Conservation (phyloP, 805 yeast genomes). For the Cyberlindnera nakhonratchasimensis region DNA sequence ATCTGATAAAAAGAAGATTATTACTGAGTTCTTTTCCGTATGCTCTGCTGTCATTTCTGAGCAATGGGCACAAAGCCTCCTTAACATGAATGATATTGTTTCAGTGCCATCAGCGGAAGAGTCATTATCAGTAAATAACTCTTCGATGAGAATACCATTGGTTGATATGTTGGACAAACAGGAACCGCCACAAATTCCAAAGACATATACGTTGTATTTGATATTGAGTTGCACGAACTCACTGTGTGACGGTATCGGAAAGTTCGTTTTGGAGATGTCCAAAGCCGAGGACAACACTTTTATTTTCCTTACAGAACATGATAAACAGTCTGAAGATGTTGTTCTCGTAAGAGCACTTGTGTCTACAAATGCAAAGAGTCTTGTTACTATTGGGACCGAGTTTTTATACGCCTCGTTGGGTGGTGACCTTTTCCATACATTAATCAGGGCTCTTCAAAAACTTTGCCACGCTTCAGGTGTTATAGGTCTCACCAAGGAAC, state of each 20-base stretch:
- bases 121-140: conserved; percentile 39
- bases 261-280: conserved; percentile 44
- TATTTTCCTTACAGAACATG: conserved; percentile 16
- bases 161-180: conserved; percentile 78
- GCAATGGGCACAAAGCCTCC: conserved; percentile 27
- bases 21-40: conserved; percentile 50
- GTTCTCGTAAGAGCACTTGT: conserved; percentile 27
- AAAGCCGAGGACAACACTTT: conserved; percentile 15
- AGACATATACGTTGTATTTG: conserved; percentile 57
- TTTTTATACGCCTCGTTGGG: conserved; percentile 68
- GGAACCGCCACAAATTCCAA: conserved; percentile 70
- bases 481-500: conserved; percentile 48
- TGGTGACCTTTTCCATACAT: conserved; percentile 59
- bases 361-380: conserved; percentile 33
- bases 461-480: conserved; percentile 81
- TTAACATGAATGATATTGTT: conserved; percentile 35
- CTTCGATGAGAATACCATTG: conserved; percentile 50
- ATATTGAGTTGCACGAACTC: conserved; percentile 49
- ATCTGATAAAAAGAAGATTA: conserved; percentile 55
- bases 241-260: conserved; percentile 67
- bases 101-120: conserved; percentile 22
- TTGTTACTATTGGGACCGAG: conserved; percentile 44
- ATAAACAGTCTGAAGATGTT: conserved; percentile 9
- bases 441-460: conserved; percentile 74
- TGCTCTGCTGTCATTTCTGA: conserved; percentile 36